Conservation (phyloP, 2,329 filamentous ascomycete genomes). For the Paraphoma sp. region DNA sequence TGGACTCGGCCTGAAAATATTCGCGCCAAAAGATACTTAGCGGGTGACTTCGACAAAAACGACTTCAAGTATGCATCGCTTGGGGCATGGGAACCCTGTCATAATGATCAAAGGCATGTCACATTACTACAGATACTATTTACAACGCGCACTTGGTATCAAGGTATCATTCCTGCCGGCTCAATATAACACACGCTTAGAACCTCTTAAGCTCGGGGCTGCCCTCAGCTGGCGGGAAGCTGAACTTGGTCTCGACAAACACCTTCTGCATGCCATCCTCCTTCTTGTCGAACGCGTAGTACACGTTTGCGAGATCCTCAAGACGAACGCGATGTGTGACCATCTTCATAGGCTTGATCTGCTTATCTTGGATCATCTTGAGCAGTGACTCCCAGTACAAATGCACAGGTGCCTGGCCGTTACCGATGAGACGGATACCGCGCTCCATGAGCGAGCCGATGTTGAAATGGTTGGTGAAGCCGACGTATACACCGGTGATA, state of each 20-base stretch:
- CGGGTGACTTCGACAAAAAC: no score
- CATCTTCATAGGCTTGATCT: slow-evolving; percentile 81
- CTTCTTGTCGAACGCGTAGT: slow-evolving; percentile 70
- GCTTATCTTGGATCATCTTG: slow-evolving; percentile 67
- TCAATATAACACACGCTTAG: slow-evolving; percentile 7
- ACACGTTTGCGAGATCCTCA: slow-evolving; percentile 59
- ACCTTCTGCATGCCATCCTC: slow-evolving; percentile 83
- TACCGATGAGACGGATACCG: slow-evolving; percentile 78
- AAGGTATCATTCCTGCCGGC: neutral
- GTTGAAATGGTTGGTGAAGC: slow-evolving; percentile 80
- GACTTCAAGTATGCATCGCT: no score
- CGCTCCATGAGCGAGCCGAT: slow-evolving; percentile 85
- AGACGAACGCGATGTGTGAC: slow-evolving; percentile 73
- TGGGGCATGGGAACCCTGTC: no score
- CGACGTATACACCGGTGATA: slow-evolving; percentile 74
- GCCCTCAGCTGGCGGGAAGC: slow-evolving; percentile 57
- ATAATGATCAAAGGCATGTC: neutral
- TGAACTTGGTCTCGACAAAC: slow-evolving; percentile 68
- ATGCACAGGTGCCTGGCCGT: slow-evolving; percentile 76
- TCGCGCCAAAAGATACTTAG: neutral
- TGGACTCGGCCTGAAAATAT: no score
- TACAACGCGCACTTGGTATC: neutral
- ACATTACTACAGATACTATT: neutral
- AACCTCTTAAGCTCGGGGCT: slow-evolving; percentile 60
- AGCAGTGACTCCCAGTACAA: slow-evolving; percentile 85